Evolutionary conservation across 225 moss, liverwort and hornwort species (phyloP), one percentile per base, ranked within the genome.

Genomic region (Sphagnum tenellum): DNA sequence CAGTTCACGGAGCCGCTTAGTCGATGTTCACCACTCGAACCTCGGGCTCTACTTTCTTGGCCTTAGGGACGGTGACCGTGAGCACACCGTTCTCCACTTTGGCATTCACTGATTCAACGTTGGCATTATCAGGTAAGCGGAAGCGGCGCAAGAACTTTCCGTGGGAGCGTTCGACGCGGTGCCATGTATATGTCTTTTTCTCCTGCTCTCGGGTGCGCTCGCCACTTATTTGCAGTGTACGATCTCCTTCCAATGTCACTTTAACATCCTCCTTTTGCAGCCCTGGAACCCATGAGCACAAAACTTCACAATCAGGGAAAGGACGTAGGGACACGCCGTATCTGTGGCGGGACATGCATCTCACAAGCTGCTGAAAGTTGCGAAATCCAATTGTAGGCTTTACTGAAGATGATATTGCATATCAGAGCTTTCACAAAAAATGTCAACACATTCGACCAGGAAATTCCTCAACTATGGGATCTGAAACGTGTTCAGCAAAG

Each of bases 51-150:
- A 1, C 29, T 29, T 29, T 29, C 29, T 29, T 29, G 29, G 1
- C 29, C 29, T 88, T 88, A 0, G 78, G 77, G 3, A 88, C 67
- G 0, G 73, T 78, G 7, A 88, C 71, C 0, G 86, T 86, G 45
- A 91, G 82, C 2, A 91, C 74, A 8, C 88, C 91, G 47, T 88
- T 74, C 46, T 91, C 88, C 8, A 88, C 78, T 62, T 84, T 82
- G 12, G 88, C 76, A 2, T 67, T 70, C 69, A 91, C 76, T 44
- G 72, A 65, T 50, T 82, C 80, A 7, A 75, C 61, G 13, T 56
- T 50, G 6, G 82, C 78, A 57, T 84, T 55, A 0, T 70, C 73
- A 0, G 86, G 84, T 44, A 91, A 70, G 2, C 63, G 49, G 8
- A 91, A 78, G 0, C 59, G 75, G 49, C 86, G 73, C 67, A 80